Base-by-base conservation (phyloP, 1,284 basidiomycete species). In the Bjerkandera adusta region DNA sequence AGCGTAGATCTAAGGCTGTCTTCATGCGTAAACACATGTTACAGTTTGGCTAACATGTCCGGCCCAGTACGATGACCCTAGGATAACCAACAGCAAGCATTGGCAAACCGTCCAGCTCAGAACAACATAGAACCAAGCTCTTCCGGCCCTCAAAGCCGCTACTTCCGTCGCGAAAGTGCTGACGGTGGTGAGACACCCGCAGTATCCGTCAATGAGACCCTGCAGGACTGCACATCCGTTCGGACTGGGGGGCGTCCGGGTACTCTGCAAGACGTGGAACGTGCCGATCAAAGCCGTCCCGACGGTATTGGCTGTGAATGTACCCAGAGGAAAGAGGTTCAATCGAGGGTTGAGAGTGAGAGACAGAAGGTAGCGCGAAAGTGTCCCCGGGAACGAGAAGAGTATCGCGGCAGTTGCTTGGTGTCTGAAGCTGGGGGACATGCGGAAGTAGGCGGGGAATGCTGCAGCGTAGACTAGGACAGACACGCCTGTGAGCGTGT, bases 111-210 rank as follows among this genome's bases (percentile, higher is more conserved):
- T 63, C 71, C 89, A 85, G 57, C 89, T 94, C 32, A 80, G 58
- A 2, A 76, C 53, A 16, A 79, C 81, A 64, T 97, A 97, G 29
- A 80, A 58, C 70, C 77, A 82, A 22, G 79, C 79, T 56, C 75
- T 77, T 58, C 73, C 65, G 10, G 73, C 65, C 37, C 68, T 70
- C 43, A 97, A 67, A 3, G 78, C 77, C 5, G 73, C 66, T 26
- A 92, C 67, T 64, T 99, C 97, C 3, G 85, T 84, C 2, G 83
- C 87, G 62, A 98, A 96, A 10, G 95, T 99, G 67, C 90, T 94
- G 51, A 99, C 79, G 0, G 97, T 99, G 3, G 88, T 95, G 54
- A 99, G 71, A 67, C 92, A 94, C 6, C 95, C 97, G 62, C 95
- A 98, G 61, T 94, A 97, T 2, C 97, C 97, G 60, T 97, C 90